A percentile compares a stretch with the other conserved stretches of the same genome.
Conservation (phyloP, 1,284 basidiomycete genomes). For the Marasmius fiardii region DNA sequence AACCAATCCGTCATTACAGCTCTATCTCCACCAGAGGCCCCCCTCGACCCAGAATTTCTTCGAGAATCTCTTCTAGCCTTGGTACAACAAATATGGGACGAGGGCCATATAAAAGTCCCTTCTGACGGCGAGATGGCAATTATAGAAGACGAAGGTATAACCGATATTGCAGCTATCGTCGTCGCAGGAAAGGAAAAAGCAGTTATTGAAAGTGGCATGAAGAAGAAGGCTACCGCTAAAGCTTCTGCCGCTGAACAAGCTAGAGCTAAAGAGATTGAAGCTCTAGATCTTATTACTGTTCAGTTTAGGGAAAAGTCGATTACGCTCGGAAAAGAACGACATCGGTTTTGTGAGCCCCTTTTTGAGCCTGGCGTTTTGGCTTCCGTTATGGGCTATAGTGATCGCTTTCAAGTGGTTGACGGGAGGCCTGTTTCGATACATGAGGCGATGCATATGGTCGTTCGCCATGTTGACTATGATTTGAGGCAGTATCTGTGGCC, state of each 20-base stretch:
- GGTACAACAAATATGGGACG: conserved; percentile 56
- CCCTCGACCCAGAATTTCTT: conserved; percentile 42
- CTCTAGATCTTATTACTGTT: conserved; percentile 74
- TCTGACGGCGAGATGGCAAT: conserved; percentile 64
- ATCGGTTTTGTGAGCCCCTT: conserved; percentile 88
- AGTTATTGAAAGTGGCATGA: conserved; percentile 77
- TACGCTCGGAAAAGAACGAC: conserved; percentile 82
- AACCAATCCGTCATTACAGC: conserved; percentile 65
- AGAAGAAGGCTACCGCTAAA: conserved; percentile 72
- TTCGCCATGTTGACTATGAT: conserved; percentile 57
- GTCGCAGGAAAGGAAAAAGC: conserved; percentile 80
- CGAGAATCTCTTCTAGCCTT: conserved; percentile 54
- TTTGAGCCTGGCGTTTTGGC: conserved; percentile 67
- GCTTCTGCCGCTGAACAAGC: conserved; percentile 78
- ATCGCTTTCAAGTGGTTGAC: conserved; percentile 19
- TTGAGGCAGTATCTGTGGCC: conserved; percentile 76
- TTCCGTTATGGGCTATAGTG: conserved; percentile 20
- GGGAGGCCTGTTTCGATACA: conserved; percentile 46
- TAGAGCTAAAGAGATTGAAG: conserved; percentile 76
- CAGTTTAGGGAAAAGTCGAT: conserved; percentile 71
- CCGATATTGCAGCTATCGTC: conserved; percentile 79
- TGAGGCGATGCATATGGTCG: conserved; percentile 58
- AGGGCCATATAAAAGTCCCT: conserved; percentile 66
- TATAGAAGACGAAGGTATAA: conserved; percentile 83
- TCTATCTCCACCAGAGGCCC: conserved; percentile 51